Base-by-base conservation (phyloP, 2,329 filamentous ascomycete genomes). In the Cladosporium phlei region DNA sequence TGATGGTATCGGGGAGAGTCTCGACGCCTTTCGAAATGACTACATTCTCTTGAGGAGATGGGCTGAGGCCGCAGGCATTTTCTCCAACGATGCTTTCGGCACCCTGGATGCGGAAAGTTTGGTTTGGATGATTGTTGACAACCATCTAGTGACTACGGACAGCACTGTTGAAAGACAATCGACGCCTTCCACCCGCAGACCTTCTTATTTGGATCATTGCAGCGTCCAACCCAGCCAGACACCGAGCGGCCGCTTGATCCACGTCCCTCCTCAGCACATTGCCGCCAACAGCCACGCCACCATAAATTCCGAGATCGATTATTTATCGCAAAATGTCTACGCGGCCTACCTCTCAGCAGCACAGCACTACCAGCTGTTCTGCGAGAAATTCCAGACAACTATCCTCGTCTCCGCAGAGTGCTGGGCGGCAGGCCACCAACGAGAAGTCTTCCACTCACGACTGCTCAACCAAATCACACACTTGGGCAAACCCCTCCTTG, bases 21-120 rank as follows among this genome's bases (percentile, higher is more conserved):
- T 37, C 14, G 24, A 24, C 16, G n/a, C 37, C 2, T 50, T 47
- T 17, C 14, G 20, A 24, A 5, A 28, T 2, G 21, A 14, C 5
- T 51, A 48, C 40, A 16, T 17, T 9, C 4, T n/a, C 12, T 28
- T 51, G 22, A 37, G 35, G 12, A 19, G 17, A 16, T 51, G 45
- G 46, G 39, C 39, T 3, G 28, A 39, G 28, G 27, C 38, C 16
- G 37, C 37, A 11, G 49, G 49, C 7, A 37, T 51, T n/a, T 39
- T 47, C 25, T 47, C 44, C 25, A 10, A 8, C 14, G 24, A 25
- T 16, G 28, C 3, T 25, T 37, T 44, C 14, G 33, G 33, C 19
- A 32, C 38, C 8, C 29, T 50, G 28, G 28, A 29, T 9, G 14
- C 25, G 3, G 34, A 34, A n/a, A 33, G 22, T 20, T 29, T 45